Percentiles rank a stretch among this genome's conserved stretches.
Evolutionary conservation across 176 grass and related monocot genomes (phyloP).

Genomic region (Eleusine indica): DNA sequence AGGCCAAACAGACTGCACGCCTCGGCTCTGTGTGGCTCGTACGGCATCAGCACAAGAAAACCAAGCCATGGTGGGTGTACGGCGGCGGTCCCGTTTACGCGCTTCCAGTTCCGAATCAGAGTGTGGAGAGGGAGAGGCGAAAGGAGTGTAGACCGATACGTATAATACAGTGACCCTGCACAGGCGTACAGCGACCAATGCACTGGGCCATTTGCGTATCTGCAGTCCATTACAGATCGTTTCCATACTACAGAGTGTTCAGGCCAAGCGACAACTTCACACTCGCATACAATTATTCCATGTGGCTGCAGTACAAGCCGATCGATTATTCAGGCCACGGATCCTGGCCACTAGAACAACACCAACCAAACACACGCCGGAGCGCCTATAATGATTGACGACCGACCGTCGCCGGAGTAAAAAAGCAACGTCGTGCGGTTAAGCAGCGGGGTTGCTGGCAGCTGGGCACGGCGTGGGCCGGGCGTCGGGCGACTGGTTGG

Average conservation of each 20-base stretch:
- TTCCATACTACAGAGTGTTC: background rate
- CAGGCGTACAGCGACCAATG: background rate
- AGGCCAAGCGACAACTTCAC: conserved; percentile 5
- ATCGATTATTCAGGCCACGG: conserved; percentile 37
- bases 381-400: conserved; percentile 12
- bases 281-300: background rate
- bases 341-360: conserved; percentile 11
- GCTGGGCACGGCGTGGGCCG: conserved; percentile 35
- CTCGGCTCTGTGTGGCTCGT: too few relatives aligned
- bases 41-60: too few relatives aligned
- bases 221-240: background rate
- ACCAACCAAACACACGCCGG: conserved; percentile 8
- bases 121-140: too few relatives aligned
- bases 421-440: background rate
- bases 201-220: background rate
- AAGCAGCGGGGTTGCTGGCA: conserved; percentile 33
- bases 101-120: too few relatives aligned
- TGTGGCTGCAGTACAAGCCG: conserved; percentile 14
- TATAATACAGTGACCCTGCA: too few relatives aligned
- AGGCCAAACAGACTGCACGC: too few relatives aligned
- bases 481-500: conserved; percentile 54
- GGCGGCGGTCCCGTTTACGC: too few relatives aligned
- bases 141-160: too few relatives aligned
- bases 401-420: background rate
- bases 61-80: too few relatives aligned